Conservation (phyloP, 148 eudicot species). For the Rhododendron ferrugineum region DNA sequence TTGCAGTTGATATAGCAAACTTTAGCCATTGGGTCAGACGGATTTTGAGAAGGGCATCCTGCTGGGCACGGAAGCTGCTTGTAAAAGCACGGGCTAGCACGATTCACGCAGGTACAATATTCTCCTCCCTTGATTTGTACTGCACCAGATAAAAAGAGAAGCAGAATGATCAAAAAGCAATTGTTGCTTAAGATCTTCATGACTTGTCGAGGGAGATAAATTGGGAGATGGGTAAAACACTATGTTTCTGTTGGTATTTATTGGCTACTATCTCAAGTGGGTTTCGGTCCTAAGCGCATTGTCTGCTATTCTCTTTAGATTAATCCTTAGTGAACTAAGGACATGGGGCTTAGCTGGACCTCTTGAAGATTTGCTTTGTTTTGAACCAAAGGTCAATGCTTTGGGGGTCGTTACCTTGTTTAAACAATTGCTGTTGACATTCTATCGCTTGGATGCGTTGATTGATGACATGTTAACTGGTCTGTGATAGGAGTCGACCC, state of each 20-base stretch:
- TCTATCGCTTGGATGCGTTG: too few species aligned
- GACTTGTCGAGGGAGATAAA: constrained; percentile 7
- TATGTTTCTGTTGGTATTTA: background rate
- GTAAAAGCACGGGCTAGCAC: constrained; percentile 38
- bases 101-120: constrained; percentile 23
- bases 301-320: background rate
- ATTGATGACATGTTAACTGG: background rate
- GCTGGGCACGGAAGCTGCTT: constrained; percentile 41
- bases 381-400: constrained; percentile 15
- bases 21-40: constrained; percentile 48
- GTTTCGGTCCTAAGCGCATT: background rate
- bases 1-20: constrained; percentile 54
- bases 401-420: constrained; percentile 9
- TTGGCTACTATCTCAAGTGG: background rate
- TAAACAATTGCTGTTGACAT: background rate
- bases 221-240: background rate
- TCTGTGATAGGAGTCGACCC: background rate
- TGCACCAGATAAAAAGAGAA: constrained; percentile 11
- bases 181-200: constrained; percentile 13
- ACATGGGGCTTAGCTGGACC: background rate
- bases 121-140: constrained; percentile 12
- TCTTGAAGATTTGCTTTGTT: background rate
- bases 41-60: constrained; percentile 43
- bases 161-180: constrained; percentile 18
- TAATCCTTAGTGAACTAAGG: background rate